Evolutionary conservation across 306 rosid genomes (phyloP), one percentile per base, ranked within the genome.

Genomic region (Cicer arietinum): DNA sequence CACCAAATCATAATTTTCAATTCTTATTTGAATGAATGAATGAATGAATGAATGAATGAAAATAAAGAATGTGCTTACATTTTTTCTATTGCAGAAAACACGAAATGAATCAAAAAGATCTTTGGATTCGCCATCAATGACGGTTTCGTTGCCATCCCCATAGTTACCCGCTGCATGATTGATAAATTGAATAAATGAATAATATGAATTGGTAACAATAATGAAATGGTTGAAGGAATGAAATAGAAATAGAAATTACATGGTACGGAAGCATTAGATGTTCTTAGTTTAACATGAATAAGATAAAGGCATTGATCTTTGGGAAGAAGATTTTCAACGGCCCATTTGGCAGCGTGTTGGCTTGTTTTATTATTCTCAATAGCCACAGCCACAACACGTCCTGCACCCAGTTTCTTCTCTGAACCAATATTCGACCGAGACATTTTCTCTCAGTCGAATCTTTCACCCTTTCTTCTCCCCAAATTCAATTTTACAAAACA

Each of bases 91-190:
- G 88, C 92, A 93, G 67, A 89, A 81, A 80, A 90, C 89, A 11
- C 92, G 90, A 58, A 89, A 93, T 1, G 98, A 88, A 39, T 82
- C 89, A 74, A 93, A 93, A 73, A 93, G 87, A 50, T 91, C 89
- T 77, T 73, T 90, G 61, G 84, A 65, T 61, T 93, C 92, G 13
- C 16, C 41, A 22, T 86, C 88, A 3, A 65, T 69, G 10, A 59
- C 81, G 0, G 60, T 77, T 16, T 85, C 88, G 10, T 44, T 59
- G 41, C 1, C 44, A 11, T 87, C 88, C 4, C 71, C 59, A 6
- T 43, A 43, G 64, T 12, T 50, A 52, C 83, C 84, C 4, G 70
- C 97, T 92, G 84, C 87, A 13, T 7, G 2, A 51, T 3, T 30
- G 1, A 30, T 30, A 30, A 30, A 30, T 0, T 30, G 5, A 30